Base-by-base conservation (phyloP, 305 asterid genomes). In the Solanum aculeatissimum region DNA sequence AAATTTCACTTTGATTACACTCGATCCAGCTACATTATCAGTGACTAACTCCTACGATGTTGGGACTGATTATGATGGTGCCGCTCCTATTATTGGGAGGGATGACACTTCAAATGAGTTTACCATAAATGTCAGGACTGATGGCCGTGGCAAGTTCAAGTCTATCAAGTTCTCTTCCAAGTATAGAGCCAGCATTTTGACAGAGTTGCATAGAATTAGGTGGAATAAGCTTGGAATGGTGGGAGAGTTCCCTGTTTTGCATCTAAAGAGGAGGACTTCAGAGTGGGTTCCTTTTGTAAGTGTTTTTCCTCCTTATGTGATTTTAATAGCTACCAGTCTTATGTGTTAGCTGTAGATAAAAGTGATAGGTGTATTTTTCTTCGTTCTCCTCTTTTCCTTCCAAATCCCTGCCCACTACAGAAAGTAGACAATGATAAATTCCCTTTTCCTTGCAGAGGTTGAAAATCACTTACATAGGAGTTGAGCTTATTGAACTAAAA, bases 71-170 rank as follows among this genome's bases (percentile, higher is more conserved):
- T 95, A 89, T 75, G 99, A 97, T 85, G 97, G 97, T 29, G 98
- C 99, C 29, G 69, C 90, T 14, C 98, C 99, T 9, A 92, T 97
- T 82, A 85, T 90, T 84, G 98, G 98, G 84, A 92, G 94, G 89
- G 99, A 93, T 84, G 98, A 95, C 45, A 89, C 74, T 85, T 87
- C 97, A 4, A 89, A 82, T 72, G 99, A 97, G 97, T 94, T 97
- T 82, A 94, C 89, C 86, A 38, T 97, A 16, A 95, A 94, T 84
- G 95, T 93, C 85, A 89, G 99, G 90, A 93, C 98, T 13, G 99
- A 97, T 87, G 98, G 99, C 71, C 93, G 95, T 23, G 99, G 99
- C 60, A 97, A 95, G 65, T 97, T 95, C 84, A 97, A 94, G 90
- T 86, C 92, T 40, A 87, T 97, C n/a, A 97, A 94, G 91, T 92